Base-by-base conservation (phyloP, 2,329 filamentous ascomycete species). In the Neofusicoccum sp. region DNA sequence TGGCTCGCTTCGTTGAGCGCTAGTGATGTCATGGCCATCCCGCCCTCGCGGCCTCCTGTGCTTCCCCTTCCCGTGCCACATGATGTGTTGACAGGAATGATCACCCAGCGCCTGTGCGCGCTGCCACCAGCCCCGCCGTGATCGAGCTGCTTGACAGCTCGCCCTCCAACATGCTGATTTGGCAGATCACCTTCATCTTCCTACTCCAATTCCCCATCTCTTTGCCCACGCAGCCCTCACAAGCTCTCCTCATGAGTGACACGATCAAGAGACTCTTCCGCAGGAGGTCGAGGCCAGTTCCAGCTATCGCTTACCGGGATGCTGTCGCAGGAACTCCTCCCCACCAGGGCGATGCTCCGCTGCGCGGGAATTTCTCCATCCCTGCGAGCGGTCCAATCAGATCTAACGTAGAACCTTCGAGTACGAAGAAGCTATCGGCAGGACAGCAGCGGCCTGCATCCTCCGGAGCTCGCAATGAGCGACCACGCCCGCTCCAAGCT, bases 221-320 rank as follows among this genome's bases (percentile, higher is more conserved):
- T 30, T 31, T 24, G 26, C 24, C 14, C 34, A 16, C 20, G 30
- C 20, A 34, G 11, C 20, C 28, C 14, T 44, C 7, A 7, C 20
- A 24, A 38, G 20, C 34, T 54, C 49, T n/a, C 34, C 53, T 11
- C 36, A 58, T 58, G 54, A 41, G 40, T 28, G 43, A 47, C 54
- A 38, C 31, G 16, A 58, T 58, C 41, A 58, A 47, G 20, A 36
- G 54, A 20, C 41, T 58, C 14, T 58, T 58, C 31, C 54, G 47
- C 41, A 34, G 41, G 30, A 40, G 54, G 14, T 16, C n/a, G 38
- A 57, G 45, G 30, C 28, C 36, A 7, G n/a, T 33, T 7, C 57
- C 40, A 12, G 38, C 57, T 5, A 11, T 38, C 24, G 12, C 44
- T 4, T 59, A 59, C 11, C 57, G 16, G 11, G 26, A 48, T 33